phyloP scores from a whole-genome alignment of 805 yeast genomes.

The Scheffersomyces lignosus region DNA sequence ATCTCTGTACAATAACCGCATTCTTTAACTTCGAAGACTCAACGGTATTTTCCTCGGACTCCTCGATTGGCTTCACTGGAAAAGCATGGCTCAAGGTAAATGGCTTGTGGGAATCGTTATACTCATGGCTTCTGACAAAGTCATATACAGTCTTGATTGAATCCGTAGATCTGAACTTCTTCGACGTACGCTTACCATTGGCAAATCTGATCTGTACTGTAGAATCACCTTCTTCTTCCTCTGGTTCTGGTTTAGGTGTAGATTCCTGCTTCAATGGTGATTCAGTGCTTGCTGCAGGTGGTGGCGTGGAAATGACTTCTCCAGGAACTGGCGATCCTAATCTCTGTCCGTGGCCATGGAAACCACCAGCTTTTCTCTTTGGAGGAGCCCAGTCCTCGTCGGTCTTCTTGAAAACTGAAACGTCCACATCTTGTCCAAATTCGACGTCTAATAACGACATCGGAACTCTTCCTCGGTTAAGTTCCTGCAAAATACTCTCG shows the following conservation, averaged over 20 bases:
- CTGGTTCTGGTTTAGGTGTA: conserved; percentile 3
- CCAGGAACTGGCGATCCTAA: conserved; percentile 90
- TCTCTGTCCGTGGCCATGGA: conserved; percentile 77
- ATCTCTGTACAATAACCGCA: conserved; percentile 88
- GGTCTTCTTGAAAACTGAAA: conserved; percentile 73
- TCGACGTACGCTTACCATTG: conserved; percentile 69
- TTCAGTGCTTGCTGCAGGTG: conserved; percentile 15
- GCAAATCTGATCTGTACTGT: conserved; percentile 82
- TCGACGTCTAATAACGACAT: conserved; percentile 76
- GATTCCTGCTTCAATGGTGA: conserved; percentile 7
- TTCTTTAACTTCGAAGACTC: conserved; percentile 75
- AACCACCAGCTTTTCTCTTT: conserved; percentile 61
- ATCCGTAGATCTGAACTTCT: conserved; percentile 63
- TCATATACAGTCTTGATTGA: conserved; percentile 67
- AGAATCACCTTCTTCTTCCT: conserved; percentile 58
- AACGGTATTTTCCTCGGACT: conserved; percentile 51
- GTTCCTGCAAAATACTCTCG: conserved; percentile 69
- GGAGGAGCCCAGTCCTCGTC: conserved; percentile 83
- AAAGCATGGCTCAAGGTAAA: conserved; percentile 77
- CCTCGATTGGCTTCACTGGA: conserved; percentile 74
- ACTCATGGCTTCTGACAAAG: conserved; percentile 52
- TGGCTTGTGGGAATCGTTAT: conserved; percentile 46
- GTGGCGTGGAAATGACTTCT: conserved; percentile 35
- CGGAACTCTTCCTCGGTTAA: conserved; percentile 91
- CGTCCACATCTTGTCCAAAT: conserved; percentile 92